phyloP scores from a whole-genome alignment of 139 green algal species.

The Pleodorina starrii region DNA sequence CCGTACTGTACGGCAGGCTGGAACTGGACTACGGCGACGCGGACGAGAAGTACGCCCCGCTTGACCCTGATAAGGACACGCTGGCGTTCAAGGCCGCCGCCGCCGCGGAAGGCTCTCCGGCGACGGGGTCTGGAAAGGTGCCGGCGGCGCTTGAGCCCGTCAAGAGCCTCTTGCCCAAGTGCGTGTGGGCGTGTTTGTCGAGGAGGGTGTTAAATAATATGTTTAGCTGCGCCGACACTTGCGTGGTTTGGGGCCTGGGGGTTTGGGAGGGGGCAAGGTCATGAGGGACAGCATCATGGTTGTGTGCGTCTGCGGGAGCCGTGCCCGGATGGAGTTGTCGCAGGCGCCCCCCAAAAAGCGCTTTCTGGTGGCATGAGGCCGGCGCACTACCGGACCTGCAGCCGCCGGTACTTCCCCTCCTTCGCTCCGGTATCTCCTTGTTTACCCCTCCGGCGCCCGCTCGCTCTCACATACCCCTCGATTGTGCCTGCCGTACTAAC shows the following conservation, averaged over 20 bases:
- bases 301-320: too few relatives aligned
- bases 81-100: slow-evolving; percentile 12
- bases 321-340: too few relatives aligned
- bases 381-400: too few relatives aligned
- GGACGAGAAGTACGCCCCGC: slow-evolving; percentile 38
- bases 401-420: too few relatives aligned
- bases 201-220: too few relatives aligned
- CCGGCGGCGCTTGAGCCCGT: background rate
- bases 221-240: too few relatives aligned
- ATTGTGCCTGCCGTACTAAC: background rate
- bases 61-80: slow-evolving; percentile 49
- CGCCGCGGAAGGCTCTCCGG: background rate
- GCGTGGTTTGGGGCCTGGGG: too few relatives aligned
- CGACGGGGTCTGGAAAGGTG: background rate
- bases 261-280: too few relatives aligned
- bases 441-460: background rate
- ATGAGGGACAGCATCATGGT: too few relatives aligned
- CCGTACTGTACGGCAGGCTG: slow-evolving; percentile 9
- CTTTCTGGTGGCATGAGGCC: too few relatives aligned
- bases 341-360: too few relatives aligned
- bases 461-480: background rate
- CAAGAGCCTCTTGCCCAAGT: background rate
- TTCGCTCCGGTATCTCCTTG: background rate
- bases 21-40: slow-evolving; percentile 42
- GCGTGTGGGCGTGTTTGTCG: background rate